Evolutionary conservation across 192 early-diverging fungal species (phyloP), one percentile per base, ranked within the genome.

Genomic region (Backusella luteola): DNA sequence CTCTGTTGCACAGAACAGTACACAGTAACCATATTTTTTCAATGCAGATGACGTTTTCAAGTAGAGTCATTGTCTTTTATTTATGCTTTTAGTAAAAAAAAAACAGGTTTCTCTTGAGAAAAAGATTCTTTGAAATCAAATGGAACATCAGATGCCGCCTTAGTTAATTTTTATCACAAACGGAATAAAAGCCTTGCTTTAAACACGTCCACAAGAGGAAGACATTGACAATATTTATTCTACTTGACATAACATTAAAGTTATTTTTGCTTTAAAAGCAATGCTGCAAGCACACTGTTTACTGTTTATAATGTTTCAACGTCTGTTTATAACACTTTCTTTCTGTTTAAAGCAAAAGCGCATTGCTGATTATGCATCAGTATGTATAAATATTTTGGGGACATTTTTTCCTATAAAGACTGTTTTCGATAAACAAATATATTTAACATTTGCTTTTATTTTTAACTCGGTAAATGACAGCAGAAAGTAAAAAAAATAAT

Each of bases 161-260:
- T 56, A 21, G 8, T n/a, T 56, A 2, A 21, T 9, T 9, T 9
- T 21, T 56, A 56, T 56, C 21, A 9, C 8, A 21, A 9, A 26
- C n/a, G 53, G 9, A 56, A 56, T 9, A 21, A 21, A 56, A 56
- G 53, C 53, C 9, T 56, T 9, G 53, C n/a, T 9, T 21, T 56
- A 1, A n/a, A 56, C 8, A n/a, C n/a, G 9, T 56, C n/a, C 21
- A 56, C 53, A 56, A 56, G 1, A 56, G 21, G 7, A n/a, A 21
- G 6, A 2, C 6, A 21, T 56, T 26, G 6, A 56, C n/a, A 56
- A 21, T 56, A 56, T 56, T 56, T 56, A 56, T 21, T 56, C 53
- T 56, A 56, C 53, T 56, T 56, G 53, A 56, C 53, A 56, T 56
- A 56, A 56, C 53, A 56, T 56, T 56, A 56, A 56, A 26, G 53